Evolutionary conservation across 371 early-diverging fungal genomes (phyloP), one percentile per base, ranked within the genome.

Genomic region (Mortierella sp.): DNA sequence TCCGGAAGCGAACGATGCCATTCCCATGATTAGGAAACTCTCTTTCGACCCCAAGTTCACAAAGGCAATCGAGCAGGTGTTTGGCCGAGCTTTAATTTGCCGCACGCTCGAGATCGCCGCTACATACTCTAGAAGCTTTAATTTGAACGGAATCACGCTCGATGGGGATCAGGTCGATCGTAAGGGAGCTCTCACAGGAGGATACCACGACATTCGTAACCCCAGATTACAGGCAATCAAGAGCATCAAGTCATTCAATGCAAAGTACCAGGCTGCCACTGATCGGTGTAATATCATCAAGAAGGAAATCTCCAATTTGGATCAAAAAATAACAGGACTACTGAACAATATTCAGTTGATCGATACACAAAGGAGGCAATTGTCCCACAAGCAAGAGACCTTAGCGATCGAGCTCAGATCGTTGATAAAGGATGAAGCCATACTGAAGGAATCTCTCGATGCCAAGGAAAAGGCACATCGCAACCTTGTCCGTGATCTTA

Each of bases 91-190:
- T 0, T 81, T 97, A 40, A 88, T 97, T n/a, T 95, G 96, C 60
- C 90, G 90, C 19, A 88, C 90, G n/a, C 83, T 98, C 19, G 95
- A 95, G 64, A 88, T 92, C 7, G 96, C 94, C 9, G 81, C 91
- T 5, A 86, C 81, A 24, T 92, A 93, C 71, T 91, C 97, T 4
- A 88, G 91, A 51, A 83, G 85, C 28, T 88, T 91, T 63, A 82
- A 86, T 4, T 79, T 97, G 29, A 94, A 90, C 12, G 93, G 92
- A 0, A 94, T 98, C 14, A 98, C 98, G 0, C 74, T 96, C 31
- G 95, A 95, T 52, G 97, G 97, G 54, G 98, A 97, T 70, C 92
- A 95, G 21, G 94, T 95, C 6, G 98, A 98, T 63, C 85, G 94
- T 19, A 94, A 94, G 66, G 99, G 99, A 46, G 94, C 95, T 3